Percentiles rank a stretch among this genome's conserved stretches.
Evolutionary conservation across 2,329 filamentous ascomycete species (phyloP).

Genomic region (Botrytis porri): DNA sequence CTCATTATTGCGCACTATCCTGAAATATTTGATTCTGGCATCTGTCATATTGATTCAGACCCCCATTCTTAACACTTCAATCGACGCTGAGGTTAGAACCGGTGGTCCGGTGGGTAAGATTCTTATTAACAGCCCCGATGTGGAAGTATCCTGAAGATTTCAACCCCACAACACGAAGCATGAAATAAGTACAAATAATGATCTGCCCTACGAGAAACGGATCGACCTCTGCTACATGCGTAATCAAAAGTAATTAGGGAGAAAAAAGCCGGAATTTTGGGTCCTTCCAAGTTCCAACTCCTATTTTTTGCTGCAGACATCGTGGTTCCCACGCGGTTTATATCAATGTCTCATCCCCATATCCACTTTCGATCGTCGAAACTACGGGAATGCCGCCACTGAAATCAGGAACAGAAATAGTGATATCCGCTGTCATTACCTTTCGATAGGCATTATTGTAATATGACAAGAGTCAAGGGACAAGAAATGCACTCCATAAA

Average conservation of each 20-base stretch:
- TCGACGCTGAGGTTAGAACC: conserved; percentile 1
- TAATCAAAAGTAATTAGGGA: neutral
- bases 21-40: neutral
- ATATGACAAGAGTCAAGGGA: neutral
- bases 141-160: neutral
- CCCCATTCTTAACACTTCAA: conserved; percentile 5
- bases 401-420: neutral
- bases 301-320: neutral
- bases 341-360: conserved; percentile 13
- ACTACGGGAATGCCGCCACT: neutral
- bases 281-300: neutral
- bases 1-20: neutral
- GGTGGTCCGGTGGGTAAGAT: conserved; percentile 7
- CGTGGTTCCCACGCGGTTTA: conserved; percentile 3
- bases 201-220: conserved; percentile 2
- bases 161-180: neutral
- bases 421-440: neutral
- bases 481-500: neutral
- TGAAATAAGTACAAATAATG: neutral
- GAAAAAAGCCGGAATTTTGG: neutral
- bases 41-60: conserved; percentile 7
- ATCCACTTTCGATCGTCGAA: conserved; percentile 12
- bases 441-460: neutral
- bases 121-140: neutral
- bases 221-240: neutral